phyloP scores from a whole-genome alignment of 208 protist genomes.

The Wallacemonas sp. region DNA sequence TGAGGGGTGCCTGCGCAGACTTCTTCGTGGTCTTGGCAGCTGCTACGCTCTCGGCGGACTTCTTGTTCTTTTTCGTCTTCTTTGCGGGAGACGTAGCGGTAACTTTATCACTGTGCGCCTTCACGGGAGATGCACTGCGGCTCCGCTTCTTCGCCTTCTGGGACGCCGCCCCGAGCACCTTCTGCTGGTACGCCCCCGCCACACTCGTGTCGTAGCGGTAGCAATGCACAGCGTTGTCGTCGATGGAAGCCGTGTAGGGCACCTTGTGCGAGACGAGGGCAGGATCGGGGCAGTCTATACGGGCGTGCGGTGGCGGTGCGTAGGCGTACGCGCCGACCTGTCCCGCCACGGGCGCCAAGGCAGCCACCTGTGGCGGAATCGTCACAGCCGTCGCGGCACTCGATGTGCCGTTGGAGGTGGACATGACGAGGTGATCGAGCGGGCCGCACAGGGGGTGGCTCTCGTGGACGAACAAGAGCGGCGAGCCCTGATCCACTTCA shows the following conservation, averaged over 20 bases:
- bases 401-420: neutral
- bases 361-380: constrained; percentile 40
- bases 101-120: too few species aligned
- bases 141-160: constrained; percentile 2
- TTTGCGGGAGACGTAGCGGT: too few species aligned
- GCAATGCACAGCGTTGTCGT: constrained; percentile 57
- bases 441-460: constrained; percentile 32
- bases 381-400: constrained; percentile 15
- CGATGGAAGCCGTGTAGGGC: constrained; percentile 43
- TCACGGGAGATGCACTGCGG: constrained; percentile 2
- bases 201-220: constrained; percentile 64
- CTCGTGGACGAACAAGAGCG: constrained; percentile 79
- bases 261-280: constrained; percentile 42
- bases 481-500: constrained; percentile 68
- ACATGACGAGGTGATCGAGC: constrained; percentile 31
- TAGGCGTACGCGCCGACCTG: constrained; percentile 50
- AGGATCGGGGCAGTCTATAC: constrained; percentile 69
- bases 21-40: neutral
- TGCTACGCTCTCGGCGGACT: neutral
- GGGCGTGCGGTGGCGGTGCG: constrained; percentile 63
- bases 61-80: constrained; percentile 7
- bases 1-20: neutral
- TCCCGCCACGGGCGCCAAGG: constrained; percentile 64
- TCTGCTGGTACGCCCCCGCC: constrained; percentile 47
- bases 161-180: constrained; percentile 29